These are phyloP conservation scores for Erysimum cheiranthoides DNA, from an alignment of 345 rosid species.

Conservation along the genomic window DNA sequence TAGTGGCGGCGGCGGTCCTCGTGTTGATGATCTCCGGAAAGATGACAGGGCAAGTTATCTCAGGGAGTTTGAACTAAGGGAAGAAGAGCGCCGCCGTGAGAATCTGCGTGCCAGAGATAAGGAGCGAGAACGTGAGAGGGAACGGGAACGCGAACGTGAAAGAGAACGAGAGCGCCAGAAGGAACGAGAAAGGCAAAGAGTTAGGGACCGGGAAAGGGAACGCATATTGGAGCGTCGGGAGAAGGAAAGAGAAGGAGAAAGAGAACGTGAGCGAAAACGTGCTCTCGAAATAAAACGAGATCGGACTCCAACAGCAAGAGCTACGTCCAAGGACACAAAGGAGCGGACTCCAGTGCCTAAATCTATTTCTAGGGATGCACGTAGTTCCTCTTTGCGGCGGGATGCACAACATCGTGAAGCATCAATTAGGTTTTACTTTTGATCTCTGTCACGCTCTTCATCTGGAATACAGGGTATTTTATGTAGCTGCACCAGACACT, in stretches of 20 bases:
- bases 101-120: slow-evolving; percentile 81
- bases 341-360: slow-evolving; percentile 61
- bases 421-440: slow-evolving; percentile 89
- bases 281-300: slow-evolving; percentile 67
- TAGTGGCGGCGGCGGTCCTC: slow-evolving; percentile 57
- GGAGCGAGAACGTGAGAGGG: slow-evolving; percentile 61
- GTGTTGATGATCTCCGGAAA: slow-evolving; percentile 71
- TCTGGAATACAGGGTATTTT: slow-evolving; percentile 68
- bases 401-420: slow-evolving; percentile 79
- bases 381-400: slow-evolving; percentile 75
- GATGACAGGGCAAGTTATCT: slow-evolving; percentile 96
- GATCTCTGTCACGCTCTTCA: slow-evolving; percentile 71
- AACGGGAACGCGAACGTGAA: slow-evolving; percentile 56
- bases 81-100: slow-evolving; percentile 89
- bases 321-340: slow-evolving; percentile 43
- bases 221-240: slow-evolving; percentile 70
- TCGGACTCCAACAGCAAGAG: slow-evolving; percentile 44
- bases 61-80: slow-evolving; percentile 90
- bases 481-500: slow-evolving; percentile 66
- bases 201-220: slow-evolving; percentile 68
- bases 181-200: slow-evolving; percentile 50
- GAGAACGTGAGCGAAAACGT: slow-evolving; percentile 78
- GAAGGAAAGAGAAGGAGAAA: slow-evolving; percentile 75
- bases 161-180: slow-evolving; percentile 56
- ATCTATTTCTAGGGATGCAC: slow-evolving; percentile 72